Evolutionary conservation across 805 yeast genomes (phyloP), one percentile per base, ranked within the genome.

Genomic region (Cyberlindnera bimundalis): DNA sequence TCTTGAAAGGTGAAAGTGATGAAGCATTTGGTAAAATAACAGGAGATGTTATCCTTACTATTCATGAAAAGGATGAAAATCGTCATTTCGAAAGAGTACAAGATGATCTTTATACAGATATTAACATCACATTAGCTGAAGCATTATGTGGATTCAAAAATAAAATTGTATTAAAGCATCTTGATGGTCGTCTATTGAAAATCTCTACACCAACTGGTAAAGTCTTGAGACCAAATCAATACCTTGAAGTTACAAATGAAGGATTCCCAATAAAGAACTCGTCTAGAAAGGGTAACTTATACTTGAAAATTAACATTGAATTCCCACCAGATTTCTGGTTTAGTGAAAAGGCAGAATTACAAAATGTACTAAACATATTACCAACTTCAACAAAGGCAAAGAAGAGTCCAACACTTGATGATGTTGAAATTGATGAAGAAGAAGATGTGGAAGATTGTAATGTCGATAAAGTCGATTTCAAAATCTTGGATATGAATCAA

Each of bases 261-360:
- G 97, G 97, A 5, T 87, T 91, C 95, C 96, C 96, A 1, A 54
- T 74, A 5, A 63, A 65, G 43, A 49, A 52, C 27, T 57, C 46
- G 16, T 33, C 44, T 11, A 55, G 50, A 45, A 65, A 65, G 32
- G 96, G 96, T 19, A 85, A 85, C 59, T 64, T 89, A 48, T 88
- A 78, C 53, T 68, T 89, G 14, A 75, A 71, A 38, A 61, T 86
- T n/a, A 76, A 76, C 16, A 78, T 90, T 38, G 87, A 80, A 51
- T 89, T 90, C 59, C 97, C 96, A 2, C 70, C 71, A 26, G 95
- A 88, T 60, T 76, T 81, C 54, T 89, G 96, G 96, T 81, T 81
- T 54, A 61, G 76, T 50, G 96, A 88, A 59, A 76, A 73, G 52
- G 70, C 78, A 42, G 96, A 88, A 55, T 39, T 81, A 4, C 43